Percentiles rank a stretch among this genome's conserved stretches.
These are phyloP conservation scores for Nematocida homosporus DNA, from an alignment of 371 early-diverging fungal genomes.

Conservation along the genomic window DNA sequence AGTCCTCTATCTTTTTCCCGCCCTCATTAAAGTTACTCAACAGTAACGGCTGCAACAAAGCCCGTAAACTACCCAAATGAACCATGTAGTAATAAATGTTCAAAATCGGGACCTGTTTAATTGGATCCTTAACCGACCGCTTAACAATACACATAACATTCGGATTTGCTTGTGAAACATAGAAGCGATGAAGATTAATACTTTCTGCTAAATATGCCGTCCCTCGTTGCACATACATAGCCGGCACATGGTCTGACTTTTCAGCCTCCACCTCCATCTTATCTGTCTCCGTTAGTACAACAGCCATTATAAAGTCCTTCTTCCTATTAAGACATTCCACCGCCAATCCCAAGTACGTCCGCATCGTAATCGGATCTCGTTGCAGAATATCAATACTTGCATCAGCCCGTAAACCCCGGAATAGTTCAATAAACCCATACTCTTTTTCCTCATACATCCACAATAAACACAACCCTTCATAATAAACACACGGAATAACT, in stretches of 20 bases:
- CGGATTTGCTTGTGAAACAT: conserved; percentile 30
- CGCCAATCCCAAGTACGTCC: conserved; percentile 34
- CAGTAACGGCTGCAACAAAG: not conserved
- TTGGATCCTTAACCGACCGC: conserved; percentile 23
- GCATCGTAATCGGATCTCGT: conserved; percentile 51
- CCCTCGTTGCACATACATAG: conserved; percentile 1
- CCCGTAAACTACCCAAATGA: not conserved
- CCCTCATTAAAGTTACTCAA: not conserved
- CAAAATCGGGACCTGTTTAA: conserved; percentile 13
- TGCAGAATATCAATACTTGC: conserved; percentile 34
- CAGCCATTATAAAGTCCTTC: conserved; percentile 33
- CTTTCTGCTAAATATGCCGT: conserved; percentile 43
- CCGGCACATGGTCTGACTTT: conserved; percentile 24
- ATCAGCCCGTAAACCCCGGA: conserved; percentile 5
- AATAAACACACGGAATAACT: no score
- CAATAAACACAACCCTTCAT: no score
- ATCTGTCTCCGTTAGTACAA: conserved; percentile 14
- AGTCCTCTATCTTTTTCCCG: not conserved
- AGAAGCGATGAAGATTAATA: conserved; percentile 43
- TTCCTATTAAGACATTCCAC: conserved; percentile 43
- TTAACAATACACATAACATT: conserved; percentile 39
- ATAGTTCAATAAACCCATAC: conserved; percentile 1
- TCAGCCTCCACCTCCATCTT: not conserved
- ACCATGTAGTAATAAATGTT: conserved; percentile 44
- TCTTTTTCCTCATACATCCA: conserved; percentile 10